Conservation (phyloP, 2,329 filamentous ascomycete species). For the Claviceps sp. region DNA sequence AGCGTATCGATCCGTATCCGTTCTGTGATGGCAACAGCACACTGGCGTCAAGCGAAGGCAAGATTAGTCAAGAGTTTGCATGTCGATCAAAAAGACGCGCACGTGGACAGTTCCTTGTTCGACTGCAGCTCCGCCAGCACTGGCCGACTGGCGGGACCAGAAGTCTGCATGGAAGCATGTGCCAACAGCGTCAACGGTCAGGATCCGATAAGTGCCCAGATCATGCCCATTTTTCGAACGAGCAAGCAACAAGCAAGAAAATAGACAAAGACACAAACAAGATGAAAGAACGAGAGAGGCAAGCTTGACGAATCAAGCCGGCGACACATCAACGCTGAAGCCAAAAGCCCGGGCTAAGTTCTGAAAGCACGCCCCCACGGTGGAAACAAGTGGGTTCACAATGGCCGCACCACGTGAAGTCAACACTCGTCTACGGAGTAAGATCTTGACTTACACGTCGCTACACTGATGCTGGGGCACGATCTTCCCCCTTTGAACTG, state of each 20-base stretch:
- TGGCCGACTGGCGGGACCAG: background rate
- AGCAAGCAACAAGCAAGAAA: background rate
- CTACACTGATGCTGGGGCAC: constrained; percentile 14
- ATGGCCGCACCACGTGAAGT: background rate
- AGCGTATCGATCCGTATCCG: constrained; percentile 10
- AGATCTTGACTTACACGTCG: constrained; percentile 16
- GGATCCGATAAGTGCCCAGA: background rate
- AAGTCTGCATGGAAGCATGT: background rate
- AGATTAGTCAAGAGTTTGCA: background rate
- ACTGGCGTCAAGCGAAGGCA: constrained; percentile 1
- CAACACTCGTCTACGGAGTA: background rate
- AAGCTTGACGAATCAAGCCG: constrained; percentile 5
- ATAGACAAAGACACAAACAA: background rate
- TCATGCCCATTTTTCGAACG: background rate
- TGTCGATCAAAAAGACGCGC: background rate
- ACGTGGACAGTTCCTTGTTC: background rate
- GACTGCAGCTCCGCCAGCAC: background rate
- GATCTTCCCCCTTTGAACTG: constrained; percentile 19
- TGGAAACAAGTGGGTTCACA: background rate
- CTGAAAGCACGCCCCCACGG: background rate
- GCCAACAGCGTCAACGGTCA: background rate
- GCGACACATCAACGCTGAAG: background rate
- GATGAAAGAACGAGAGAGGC: background rate
- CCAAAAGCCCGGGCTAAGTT: background rate
- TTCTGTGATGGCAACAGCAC: constrained; percentile 8